Evolutionary conservation across 2,329 filamentous ascomycete species (phyloP), one percentile per base, ranked within the genome.

Genomic region (Pezicula rhizophila): DNA sequence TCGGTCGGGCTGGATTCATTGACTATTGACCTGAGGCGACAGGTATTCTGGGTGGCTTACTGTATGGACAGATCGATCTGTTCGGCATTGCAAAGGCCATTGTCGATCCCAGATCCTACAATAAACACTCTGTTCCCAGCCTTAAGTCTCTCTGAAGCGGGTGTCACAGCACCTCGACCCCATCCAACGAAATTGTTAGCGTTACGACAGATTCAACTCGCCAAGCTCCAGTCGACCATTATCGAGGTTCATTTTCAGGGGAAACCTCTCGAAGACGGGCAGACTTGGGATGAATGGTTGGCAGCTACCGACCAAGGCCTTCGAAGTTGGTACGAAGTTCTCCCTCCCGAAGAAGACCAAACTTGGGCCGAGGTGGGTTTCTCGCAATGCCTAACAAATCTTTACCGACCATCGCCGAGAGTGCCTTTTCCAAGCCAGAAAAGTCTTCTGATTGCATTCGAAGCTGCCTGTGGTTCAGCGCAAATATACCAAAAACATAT

Each of bases 181-280:
- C 37, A 39, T 39, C 37, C 37, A 39, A 39, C 15, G 15, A 39
- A 39, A 20, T 6, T 39, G n/a, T 39, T 39, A 43, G 45, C 45
- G 4, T 26, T 42, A 14, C 28, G 25, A n/a, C 38, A 33, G 39
- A 47, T 42, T 25, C 39, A 47, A 11, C 18, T 47, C 17, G 37
- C 45, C 12, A 42, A 42, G 25, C 18, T 47, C 12, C 46, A 47
- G 34, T 42, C 46, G 8, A 47, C 20, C 7, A 40, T 40, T 3
- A 40, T 18, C 38, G 38, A 40, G 17, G 38, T 40, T 20, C 38
- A 40, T 18, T 40, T 40, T 6, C 38, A 40, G 17, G 38, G 38
- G 2, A 18, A 18, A 6, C 38, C 38, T 4, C 12, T 40, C 6
- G 15, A 18, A 20, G 38, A 18, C 10, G 15, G 15, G 6, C 38